Base-by-base conservation (phyloP, 441 rosid species). In the Erodium trifolium region DNA sequence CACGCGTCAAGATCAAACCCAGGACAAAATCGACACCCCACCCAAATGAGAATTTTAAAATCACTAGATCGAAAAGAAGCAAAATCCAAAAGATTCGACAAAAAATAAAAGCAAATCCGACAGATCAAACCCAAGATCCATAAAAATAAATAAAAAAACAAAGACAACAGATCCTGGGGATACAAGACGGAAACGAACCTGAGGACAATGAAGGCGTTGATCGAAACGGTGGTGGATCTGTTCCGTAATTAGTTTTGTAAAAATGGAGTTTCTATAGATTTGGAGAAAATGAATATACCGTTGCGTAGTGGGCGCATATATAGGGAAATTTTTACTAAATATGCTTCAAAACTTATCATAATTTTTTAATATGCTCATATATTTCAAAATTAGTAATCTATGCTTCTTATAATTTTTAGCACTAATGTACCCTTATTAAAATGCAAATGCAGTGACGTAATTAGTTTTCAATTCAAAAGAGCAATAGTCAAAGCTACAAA, bases 281-380 rank as follows among this genome's bases (percentile, higher is more conserved):
- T 55, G 2, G 62, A 27, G 62, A 55, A 55, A 55, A 55, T 55
- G 62, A 55, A 55, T 55, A 55, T 55, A 17, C 62, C 62, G 62
- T 16, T 55, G 62, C 62, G 62, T 55, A 55, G 62, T 55, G 62
- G 62, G 8, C 10, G 62, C 19, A 18, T 55, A 55, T 55, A 55
- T 16, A 55, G 27, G 27, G 27, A 23, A 23, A 23, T 23, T 23
- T 23, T 0, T 0, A 23, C 2, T 23, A 23, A 23, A 23, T 23
- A 23, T 23, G 27, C 27, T 23, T 2, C 27, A 23, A 23, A 23
- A 23, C 27, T 2, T 23, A 23, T 23, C 27, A 23, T 34, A 1
- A 0, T 34, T 34, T 3, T 34, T 23, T 23, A 23, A 23, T 23
- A 23, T 23, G 27, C 27, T 23, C 0, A 2, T 23, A 23, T 23